phyloP scores from a whole-genome alignment of 2,329 filamentous ascomycete genomes.

The Parascedosporium putredinis region DNA sequence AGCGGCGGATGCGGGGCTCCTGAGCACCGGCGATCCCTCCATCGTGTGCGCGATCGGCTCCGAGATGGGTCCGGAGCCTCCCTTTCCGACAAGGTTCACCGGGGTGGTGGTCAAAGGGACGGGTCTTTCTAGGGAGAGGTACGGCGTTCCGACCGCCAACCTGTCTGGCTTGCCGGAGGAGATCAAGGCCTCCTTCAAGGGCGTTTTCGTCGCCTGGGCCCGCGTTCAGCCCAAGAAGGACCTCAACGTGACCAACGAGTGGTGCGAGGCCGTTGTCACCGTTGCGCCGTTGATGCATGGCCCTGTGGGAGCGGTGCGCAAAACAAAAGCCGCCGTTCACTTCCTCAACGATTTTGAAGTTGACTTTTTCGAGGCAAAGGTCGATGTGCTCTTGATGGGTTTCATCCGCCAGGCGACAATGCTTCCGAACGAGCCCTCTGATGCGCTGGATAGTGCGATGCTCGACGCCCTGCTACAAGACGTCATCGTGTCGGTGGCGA shows the following conservation, averaged over 20 bases:
- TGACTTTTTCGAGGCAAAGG: conserved; percentile 28
- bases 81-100: conserved; percentile 42
- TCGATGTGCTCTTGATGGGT: conserved; percentile 51
- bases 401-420: conserved; percentile 42
- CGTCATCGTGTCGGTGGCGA: conserved; percentile 31
- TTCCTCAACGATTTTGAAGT: conserved; percentile 41
- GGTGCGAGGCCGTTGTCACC: conserved; percentile 50
- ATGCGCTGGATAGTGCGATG: conserved; percentile 13
- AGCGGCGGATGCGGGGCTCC: neutral
- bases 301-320: conserved; percentile 32
- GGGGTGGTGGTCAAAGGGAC: conserved; percentile 37
- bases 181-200: conserved; percentile 42
- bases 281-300: conserved; percentile 38
- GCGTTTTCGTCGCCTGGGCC: conserved; percentile 58
- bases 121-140: conserved; percentile 25
- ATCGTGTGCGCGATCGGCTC: no score
- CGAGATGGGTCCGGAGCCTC: conserved; percentile 34
- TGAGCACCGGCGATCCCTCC: neutral
- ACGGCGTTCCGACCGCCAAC: conserved; percentile 44
- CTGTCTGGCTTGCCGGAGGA: conserved; percentile 40
- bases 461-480: conserved; percentile 27
- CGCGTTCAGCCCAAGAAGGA: conserved; percentile 27
- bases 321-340: conserved; percentile 41
- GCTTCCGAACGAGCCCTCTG: conserved; percentile 12
- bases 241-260: conserved; percentile 28